Evolutionary conservation across 768 basidiomycete species (phyloP), one percentile per base, ranked within the genome.

Genomic region (Macrolepiota albuminosa): DNA sequence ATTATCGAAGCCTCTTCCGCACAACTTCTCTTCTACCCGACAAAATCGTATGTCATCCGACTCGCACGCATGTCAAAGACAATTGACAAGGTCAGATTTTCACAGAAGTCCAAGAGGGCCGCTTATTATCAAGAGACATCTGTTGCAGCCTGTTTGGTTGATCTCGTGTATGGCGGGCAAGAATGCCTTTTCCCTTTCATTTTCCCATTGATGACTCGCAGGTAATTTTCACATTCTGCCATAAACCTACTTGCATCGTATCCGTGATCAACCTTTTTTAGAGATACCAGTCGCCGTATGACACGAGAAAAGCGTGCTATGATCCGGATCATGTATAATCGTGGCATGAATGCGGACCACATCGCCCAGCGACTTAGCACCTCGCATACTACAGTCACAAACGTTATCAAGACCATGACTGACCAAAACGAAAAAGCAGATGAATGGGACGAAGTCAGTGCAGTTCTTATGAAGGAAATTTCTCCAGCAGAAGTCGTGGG

Each of bases 331-430:
- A 47, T 57, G 46, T 50, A 29, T 39, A 47, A 50, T 26, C 56
- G 48, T 57, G 56, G 56, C n/a, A 49, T 48, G 43, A 55, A 55
- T 31, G 54, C 37, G 13, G 48, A 36, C 18, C 34, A 49, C 4
- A 57, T 57, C n/a, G 57, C 48, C 10, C 46, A 47, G 39, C 57
- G 48, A 40, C 46, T 50, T n/a, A 47, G 57, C n/a, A 37, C 36
- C 16, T n/a, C 48, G 6, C 34, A 49, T n/a, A 49, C 36, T 16
- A 29, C 47, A 6, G 57, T 57, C 10, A 33, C 47, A 13, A 46
- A 47, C 6, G 39, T 48, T 11, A 47, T 57, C 37, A 46, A 48
- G 10, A 31, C 26, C 6, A 26, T 50, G 11, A 29, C 21, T 6
- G 26, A 18, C 3, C 46, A 13, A 24, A 37, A 24, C 9, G 57